Base-by-base conservation (phyloP, 2,329 filamentous ascomycete species). In the Ophiostoma sp. region DNA sequence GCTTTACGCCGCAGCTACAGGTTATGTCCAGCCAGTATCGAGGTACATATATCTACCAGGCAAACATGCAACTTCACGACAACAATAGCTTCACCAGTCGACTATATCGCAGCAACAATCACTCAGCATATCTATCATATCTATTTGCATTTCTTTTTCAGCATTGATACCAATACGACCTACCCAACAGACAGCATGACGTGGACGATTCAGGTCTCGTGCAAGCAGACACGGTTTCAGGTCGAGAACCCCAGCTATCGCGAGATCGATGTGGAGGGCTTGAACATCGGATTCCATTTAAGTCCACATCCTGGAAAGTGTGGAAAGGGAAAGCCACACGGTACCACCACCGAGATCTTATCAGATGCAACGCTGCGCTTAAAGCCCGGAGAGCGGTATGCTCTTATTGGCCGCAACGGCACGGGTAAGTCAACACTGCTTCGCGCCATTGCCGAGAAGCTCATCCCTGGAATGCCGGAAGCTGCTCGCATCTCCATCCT, bases 341-440 rank as follows among this genome's bases (percentile, higher is more conserved):
- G 52, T n/a, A 13, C 10, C 17, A 17, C n/a, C 52, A 57, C n/a
- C n/a, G 52, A 95, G 77, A 85, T 96, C 6, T 82, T 96, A 3
- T 82, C 82, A 11, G 87, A 90, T 77, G 90, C 90, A 1, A 88
- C 88, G 70, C 79, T 96, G 48, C 86, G 88, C 33, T 80, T 96
- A 3, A 91, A 94, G 73, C 86, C 88, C 67, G 89, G 90, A 0
- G 83, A 88, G 65, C 85, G 90, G 72, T 96, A 96, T 81, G 92
- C 91, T 0, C 81, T 96, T 1, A 83, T 94, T 27, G 93, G 92
- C 0, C 85, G 91, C 7, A 96, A 96, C 79, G 92, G 92, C 0
- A 90, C 89, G 1, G 93, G 92, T 6, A 96, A 96, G 77, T 94
- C 91, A 4, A 94, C 91, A 0, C 79, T 94, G 7, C 81, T 95